phyloP scores from a whole-genome alignment of 345 rosid genomes.

The Hirschfeldia incana region DNA sequence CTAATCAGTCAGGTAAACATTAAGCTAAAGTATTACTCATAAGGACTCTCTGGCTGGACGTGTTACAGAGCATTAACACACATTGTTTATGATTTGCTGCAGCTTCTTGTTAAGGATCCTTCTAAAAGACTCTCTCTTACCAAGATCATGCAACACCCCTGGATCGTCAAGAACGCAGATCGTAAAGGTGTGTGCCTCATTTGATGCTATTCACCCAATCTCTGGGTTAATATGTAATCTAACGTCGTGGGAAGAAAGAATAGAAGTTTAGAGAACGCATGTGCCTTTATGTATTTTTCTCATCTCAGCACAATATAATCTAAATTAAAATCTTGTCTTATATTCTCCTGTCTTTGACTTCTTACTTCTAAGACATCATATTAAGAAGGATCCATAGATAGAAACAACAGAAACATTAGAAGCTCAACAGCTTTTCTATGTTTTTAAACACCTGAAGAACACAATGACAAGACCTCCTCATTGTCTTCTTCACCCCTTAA shows the following conservation, averaged over 20 bases:
- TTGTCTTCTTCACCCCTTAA: slow-evolving; percentile 32
- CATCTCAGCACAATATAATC: slow-evolving; percentile 4
- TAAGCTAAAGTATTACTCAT: not conserved
- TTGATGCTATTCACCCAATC: not conserved
- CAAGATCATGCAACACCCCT: slow-evolving; percentile 85
- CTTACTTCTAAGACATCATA: slow-evolving; percentile 19
- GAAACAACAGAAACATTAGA: not conserved
- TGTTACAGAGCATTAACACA: not conserved
- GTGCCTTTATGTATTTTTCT: not conserved
- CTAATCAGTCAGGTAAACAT: slow-evolving; percentile 61
- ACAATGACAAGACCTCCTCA: slow-evolving; percentile 33
- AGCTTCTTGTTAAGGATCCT: slow-evolving; percentile 91
- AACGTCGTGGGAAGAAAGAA: slow-evolving; percentile 15
- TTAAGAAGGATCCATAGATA: slow-evolving; percentile 10
- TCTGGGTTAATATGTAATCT: not conserved
- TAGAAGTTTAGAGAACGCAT: not conserved
- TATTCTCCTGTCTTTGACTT: not conserved
- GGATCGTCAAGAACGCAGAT: slow-evolving; percentile 84
- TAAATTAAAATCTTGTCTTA: not conserved
- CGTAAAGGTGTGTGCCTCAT: slow-evolving; percentile 53
- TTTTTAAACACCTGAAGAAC: slow-evolving; percentile 37
- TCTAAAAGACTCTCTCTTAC: slow-evolving; percentile 74
- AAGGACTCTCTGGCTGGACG: slow-evolving; percentile 9
- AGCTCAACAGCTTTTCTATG: slow-evolving; percentile 23
- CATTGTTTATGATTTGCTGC: slow-evolving; percentile 35